Percentiles rank a stretch among this genome's conserved stretches.
These are phyloP conservation scores for Acer negundo DNA, from an alignment of 345 rosid species.

Conservation along the genomic window DNA sequence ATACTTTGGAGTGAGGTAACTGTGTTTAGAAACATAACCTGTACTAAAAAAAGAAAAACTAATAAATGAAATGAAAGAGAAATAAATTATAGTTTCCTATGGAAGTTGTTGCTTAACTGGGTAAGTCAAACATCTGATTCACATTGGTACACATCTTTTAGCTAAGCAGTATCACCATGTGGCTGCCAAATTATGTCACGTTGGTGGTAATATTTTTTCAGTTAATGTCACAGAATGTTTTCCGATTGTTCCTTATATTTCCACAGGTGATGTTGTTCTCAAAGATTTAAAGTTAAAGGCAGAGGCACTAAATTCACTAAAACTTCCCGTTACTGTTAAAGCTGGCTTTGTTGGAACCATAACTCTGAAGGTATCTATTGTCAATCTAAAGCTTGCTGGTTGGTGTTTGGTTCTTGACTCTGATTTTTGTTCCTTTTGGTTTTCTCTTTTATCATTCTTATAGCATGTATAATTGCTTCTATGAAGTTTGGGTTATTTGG, in stretches of 20 bases:
- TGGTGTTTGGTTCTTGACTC: constrained; percentile 6
- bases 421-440: background rate
- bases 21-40: background rate
- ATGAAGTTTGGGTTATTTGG: constrained; percentile 1
- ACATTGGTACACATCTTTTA: background rate
- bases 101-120: constrained; percentile 14
- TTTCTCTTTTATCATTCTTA: background rate
- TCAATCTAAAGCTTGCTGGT: background rate
- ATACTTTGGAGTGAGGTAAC: background rate
- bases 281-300: constrained; percentile 93
- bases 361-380: constrained; percentile 70
- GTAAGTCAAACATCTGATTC: constrained; percentile 14
- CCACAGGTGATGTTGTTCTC: constrained; percentile 92
- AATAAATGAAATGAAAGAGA: background rate
- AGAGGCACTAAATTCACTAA: constrained; percentile 88
- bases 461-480: background rate
- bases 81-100: background rate
- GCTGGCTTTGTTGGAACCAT: constrained; percentile 97
- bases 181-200: constrained; percentile 21
- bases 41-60: background rate
- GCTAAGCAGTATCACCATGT: constrained; percentile 9
- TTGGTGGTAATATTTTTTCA: constrained; percentile 4
- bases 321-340: constrained; percentile 94
- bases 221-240: background rate
- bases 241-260: constrained; percentile 19